Evolutionary conservation across 2,329 filamentous ascomycete species (phyloP), one percentile per base, ranked within the genome.

Genomic region (Lasiodiplodia sp.): DNA sequence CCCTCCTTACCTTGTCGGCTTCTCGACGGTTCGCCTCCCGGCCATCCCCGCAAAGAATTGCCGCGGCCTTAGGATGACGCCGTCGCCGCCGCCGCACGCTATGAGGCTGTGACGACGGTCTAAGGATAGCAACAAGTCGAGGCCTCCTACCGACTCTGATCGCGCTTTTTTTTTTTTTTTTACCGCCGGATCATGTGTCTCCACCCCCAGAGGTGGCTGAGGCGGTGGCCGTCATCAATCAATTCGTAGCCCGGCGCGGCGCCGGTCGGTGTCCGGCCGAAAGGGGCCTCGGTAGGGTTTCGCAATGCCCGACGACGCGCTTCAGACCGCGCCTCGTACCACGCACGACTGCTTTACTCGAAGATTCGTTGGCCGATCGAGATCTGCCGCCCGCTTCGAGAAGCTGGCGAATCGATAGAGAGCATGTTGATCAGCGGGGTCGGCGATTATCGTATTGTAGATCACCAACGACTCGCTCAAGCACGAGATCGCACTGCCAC

Each of bases 1-100:
- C 53, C 40, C 34, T 66, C 53, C 63, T 66, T 66, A 25, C 40
- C 34, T 34, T 37, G 25, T 25, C 28, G n/a, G 52, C n/a, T 34
- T 34, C 31, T 34, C 21, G 64, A 34, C 53, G 23, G 14, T 49
- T 37, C 51, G 31, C 12, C 23, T 37, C 37, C 37, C 37, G 28
- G 5, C 28, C 25, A 3, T 28, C 28, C 28, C 28, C 28, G 28
- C 28, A 28, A 28, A 58, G 56, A 58, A 58, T 40, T 18, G 56
- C 56, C 56, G 56, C 37, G 21, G 34, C 56, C 34, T 37, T 38
- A 21, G n/a, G n/a, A 25, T 4, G 37, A n/a, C 14, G 2, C 23
- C 23, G 23, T 23, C 23, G 23, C 23, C 23, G n/a, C n/a, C n/a
- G n/a, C n/a, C n/a, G n/a, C n/a, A n/a, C n/a, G n/a, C n/a, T n/a